phyloP scores from a whole-genome alignment of 345 rosid genomes.

The Citrus unshiu region DNA sequence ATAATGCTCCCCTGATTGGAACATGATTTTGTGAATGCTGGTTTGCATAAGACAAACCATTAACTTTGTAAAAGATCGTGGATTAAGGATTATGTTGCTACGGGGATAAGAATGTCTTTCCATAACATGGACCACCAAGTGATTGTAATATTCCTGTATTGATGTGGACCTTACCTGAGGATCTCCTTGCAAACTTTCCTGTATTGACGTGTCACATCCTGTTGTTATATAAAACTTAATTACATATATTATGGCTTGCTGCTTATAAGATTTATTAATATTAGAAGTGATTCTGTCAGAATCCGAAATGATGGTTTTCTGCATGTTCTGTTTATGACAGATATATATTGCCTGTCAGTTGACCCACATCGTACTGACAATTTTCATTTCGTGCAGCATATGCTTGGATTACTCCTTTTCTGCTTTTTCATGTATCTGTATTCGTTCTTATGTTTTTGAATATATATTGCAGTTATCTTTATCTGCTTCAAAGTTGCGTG shows the following conservation, averaged over 20 bases:
- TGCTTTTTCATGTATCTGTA: not conserved
- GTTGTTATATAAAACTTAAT: not conserved
- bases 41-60: not conserved
- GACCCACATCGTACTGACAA: not conserved
- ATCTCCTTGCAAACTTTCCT: not conserved
- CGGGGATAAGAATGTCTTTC: not conserved
- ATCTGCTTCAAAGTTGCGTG: constrained; percentile 65
- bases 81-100: too few species aligned
- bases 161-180: not conserved
- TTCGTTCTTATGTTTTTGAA: not conserved
- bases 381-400: not conserved
- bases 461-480: constrained; percentile 54
- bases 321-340: not conserved
- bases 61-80: not conserved
- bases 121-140: not conserved
- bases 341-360: not conserved
- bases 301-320: not conserved
- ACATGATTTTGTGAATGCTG: not conserved
- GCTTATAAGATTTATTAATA: not conserved
- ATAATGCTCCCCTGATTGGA: not conserved
- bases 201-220: not conserved
- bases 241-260: not conserved
- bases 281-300: not conserved
- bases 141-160: not conserved
- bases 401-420: not conserved